Conservation (phyloP, 108 stramenopile genomes). For the Cyclotella distinguenda region DNA sequence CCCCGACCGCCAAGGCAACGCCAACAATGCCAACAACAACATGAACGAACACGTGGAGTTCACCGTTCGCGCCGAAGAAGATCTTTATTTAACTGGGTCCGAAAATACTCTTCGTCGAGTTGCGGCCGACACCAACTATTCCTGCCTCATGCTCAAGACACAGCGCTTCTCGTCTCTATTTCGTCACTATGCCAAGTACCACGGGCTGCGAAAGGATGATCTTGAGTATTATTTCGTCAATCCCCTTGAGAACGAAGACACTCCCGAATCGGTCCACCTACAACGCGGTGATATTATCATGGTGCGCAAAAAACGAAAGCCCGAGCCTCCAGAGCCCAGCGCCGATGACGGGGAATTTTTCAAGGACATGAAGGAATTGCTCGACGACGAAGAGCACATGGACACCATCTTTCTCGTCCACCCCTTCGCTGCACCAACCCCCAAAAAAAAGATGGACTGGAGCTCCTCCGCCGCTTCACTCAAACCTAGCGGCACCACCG, state of each 20-base stretch:
- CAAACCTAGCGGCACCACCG: not conserved
- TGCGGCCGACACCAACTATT: slow-evolving; percentile 90
- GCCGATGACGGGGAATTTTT: slow-evolving; percentile 89
- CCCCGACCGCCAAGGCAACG: slow-evolving; percentile 9
- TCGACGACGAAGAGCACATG: slow-evolving; percentile 91
- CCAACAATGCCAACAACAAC: slow-evolving; percentile 56
- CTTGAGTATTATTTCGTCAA: slow-evolving; percentile 96
- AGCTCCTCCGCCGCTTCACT: not conserved
- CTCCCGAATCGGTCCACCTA: slow-evolving; percentile 88
- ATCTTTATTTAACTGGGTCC: slow-evolving; percentile 84
- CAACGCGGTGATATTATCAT: slow-evolving; percentile 92
- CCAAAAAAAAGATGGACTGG: not conserved
- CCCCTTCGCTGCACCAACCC: slow-evolving; percentile 16
- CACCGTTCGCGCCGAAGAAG: slow-evolving; percentile 91
- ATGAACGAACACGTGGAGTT: slow-evolving; percentile 92
- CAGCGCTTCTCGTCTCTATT: slow-evolving; percentile 95
- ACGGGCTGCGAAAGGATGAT: slow-evolving; percentile 96
- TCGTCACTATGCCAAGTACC: slow-evolving; percentile 98
- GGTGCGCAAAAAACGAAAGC: slow-evolving; percentile 81
- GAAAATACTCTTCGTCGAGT: slow-evolving; percentile 91
- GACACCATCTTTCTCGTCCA: slow-evolving; percentile 74
- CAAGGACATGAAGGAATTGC: slow-evolving; percentile 81
- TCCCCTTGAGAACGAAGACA: slow-evolving; percentile 91
- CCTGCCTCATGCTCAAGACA: slow-evolving; percentile 96
- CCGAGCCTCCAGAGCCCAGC: slow-evolving; percentile 74